Conservation (phyloP, 2,329 filamentous ascomycete genomes). For the Diaporthe ilicicola region DNA sequence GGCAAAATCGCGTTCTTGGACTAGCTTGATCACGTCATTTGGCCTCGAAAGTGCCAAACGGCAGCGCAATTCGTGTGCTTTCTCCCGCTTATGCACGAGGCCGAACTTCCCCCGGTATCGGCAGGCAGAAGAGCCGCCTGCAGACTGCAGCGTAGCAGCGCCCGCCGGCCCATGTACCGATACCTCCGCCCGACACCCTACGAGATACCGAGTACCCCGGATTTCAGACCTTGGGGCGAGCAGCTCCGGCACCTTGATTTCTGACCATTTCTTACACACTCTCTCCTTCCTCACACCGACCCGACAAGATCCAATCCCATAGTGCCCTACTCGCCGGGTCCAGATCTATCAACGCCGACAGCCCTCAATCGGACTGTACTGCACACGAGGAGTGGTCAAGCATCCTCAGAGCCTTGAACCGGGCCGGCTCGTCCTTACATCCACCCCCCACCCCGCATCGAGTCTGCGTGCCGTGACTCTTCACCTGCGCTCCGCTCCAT, state of each 20-base stretch:
- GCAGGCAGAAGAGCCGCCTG: constrained; percentile 1
- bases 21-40: constrained; percentile 20
- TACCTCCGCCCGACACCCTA: constrained; percentile 14
- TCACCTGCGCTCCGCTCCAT: neutral
- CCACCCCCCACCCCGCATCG: constrained; percentile 3
- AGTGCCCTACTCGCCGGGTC: neutral
- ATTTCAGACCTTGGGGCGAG: constrained; percentile 3
- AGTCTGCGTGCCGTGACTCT: constrained; percentile 20
- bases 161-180: constrained; percentile 17
- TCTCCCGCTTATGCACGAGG: neutral
- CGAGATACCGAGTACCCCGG: constrained; percentile 22
- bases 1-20: neutral
- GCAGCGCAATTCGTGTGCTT: too few species aligned
- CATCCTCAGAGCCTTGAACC: neutral
- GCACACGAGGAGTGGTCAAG: neutral
- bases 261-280: neutral
- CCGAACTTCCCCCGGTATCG: constrained; percentile 25
- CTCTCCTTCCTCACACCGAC: neutral
- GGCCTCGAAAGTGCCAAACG: constrained; percentile 4
- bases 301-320: neutral
- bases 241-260: neutral
- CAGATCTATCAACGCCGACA: neutral
- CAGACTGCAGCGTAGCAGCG: neutral
- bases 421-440: neutral
- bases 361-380: neutral